Evolutionary conservation across 805 yeast species (phyloP).

Genomic region (Metschnikowia proteae): DNA sequence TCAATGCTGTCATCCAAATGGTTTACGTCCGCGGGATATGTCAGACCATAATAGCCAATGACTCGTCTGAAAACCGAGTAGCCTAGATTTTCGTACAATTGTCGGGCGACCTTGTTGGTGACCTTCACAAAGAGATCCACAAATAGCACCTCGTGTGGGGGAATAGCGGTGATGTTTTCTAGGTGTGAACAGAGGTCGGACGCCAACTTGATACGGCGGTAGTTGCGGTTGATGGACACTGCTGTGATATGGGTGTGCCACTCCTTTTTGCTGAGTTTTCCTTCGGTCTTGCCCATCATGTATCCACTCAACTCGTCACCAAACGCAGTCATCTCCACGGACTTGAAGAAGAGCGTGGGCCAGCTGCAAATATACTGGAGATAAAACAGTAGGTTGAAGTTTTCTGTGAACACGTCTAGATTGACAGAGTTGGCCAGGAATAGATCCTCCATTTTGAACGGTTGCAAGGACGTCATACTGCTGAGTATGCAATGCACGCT

Average conservation of each 20-base stretch:
- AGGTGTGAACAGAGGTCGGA: slow-evolving; percentile 70
- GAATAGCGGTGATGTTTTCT: slow-evolving; percentile 64
- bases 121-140: slow-evolving; percentile 90
- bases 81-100: slow-evolving; percentile 81
- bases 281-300: slow-evolving; percentile 97
- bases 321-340: slow-evolving; percentile 35
- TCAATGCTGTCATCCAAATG: slow-evolving; percentile 64
- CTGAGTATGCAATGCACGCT: neutral
- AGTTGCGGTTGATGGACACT: slow-evolving; percentile 80
- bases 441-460: slow-evolving; percentile 84
- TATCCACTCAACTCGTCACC: slow-evolving; percentile 50
- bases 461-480: slow-evolving; percentile 79
- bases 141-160: slow-evolving; percentile 76
- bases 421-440: slow-evolving; percentile 72
- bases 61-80: slow-evolving; percentile 84
- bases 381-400: slow-evolving; percentile 80
- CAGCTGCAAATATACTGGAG: slow-evolving; percentile 76
- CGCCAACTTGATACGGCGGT: slow-evolving; percentile 83
- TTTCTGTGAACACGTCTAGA: slow-evolving; percentile 87
- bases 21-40: slow-evolving; percentile 45
- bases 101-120: slow-evolving; percentile 74
- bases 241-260: slow-evolving; percentile 99
- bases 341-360: slow-evolving; percentile 87
- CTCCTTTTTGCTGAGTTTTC: slow-evolving; percentile 56
- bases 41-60: slow-evolving; percentile 75